Evolutionary conservation across 169 alveolate genomes (phyloP), one percentile per base, ranked within the genome.

Genomic region (Plasmodium inui): DNA sequence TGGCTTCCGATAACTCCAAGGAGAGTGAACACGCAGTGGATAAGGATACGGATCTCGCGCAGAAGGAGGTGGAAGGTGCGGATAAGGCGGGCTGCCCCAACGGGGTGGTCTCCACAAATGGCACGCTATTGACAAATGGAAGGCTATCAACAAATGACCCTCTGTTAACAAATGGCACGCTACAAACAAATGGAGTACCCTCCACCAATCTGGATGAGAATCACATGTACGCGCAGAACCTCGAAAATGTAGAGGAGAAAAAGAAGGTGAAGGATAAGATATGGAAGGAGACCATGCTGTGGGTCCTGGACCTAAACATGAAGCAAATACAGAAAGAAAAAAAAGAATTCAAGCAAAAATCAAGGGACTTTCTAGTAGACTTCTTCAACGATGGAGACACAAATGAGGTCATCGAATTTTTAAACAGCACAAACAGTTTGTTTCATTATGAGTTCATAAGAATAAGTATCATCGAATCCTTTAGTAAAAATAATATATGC

Each of bases 401-500:
- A 37, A 70, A 89, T 89, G 94, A 89, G 72, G 94, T 89, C 17
- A 73, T 89, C 72, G 94, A 89, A 61, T 89, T 89, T 89, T 79
- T 89, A 34, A 89, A 53, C 78, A 78, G 41, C 71, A 79, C 94
- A 32, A 89, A 89, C 50, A 57, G 76, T 32, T 79, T 89, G 53
- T 89, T 79, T 89, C 89, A 89, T 79, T 80, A 89, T 37, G 94
- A 89, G 72, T 89, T 89, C 82, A 79, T 89, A 79, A 89, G 94
- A 50, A 89, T 89, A 79, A 89, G 94, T 41, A 89, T 89, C 30
- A 89, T 89, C 39, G 94, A 89, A 61, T 78, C 94, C 19, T 89
- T 89, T 34, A 89, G 94, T 50, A 89, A 89, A 78, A 89, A 89
- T 78, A 89, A 89, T 89, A 78, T 89, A 10, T 89, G 94, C 72